Percentiles rank a stretch among this genome's conserved stretches.
Conservation (phyloP, 169 alveolate species). For the Besnoitia besnoiti region DNA sequence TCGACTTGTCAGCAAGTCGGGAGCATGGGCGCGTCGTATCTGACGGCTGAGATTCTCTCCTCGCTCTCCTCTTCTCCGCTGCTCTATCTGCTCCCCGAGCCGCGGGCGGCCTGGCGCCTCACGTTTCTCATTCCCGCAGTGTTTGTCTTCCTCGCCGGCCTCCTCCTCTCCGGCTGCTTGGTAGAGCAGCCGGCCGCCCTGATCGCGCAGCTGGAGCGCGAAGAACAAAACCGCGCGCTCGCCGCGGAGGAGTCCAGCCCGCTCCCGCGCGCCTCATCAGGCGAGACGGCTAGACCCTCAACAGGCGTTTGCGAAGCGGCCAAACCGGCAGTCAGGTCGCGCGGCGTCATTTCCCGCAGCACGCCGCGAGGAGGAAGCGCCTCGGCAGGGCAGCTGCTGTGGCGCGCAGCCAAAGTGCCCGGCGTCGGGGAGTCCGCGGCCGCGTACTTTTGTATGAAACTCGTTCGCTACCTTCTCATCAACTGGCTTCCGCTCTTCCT, state of each 20-base stretch:
- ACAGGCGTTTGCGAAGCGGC: no score
- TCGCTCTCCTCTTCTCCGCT: slow-evolving; percentile 36
- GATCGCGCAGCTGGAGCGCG: not conserved
- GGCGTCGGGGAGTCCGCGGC: slow-evolving; percentile 57
- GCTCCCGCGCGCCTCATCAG: not conserved
- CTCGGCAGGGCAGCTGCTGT: not conserved
- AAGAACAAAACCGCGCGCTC: not conserved
- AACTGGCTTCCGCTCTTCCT: slow-evolving; percentile 78
- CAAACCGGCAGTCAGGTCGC: no score
- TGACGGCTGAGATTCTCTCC: slow-evolving; percentile 56
- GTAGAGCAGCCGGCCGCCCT: not conserved
- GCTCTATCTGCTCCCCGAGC: not conserved
- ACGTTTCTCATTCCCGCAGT: slow-evolving; percentile 60
- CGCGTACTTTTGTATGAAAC: slow-evolving; percentile 74
- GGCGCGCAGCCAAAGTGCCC: not conserved
- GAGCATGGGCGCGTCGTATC: slow-evolving; percentile 64
- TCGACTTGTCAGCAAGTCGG: slow-evolving; percentile 77
- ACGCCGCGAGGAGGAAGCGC: no score
- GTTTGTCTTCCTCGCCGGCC: slow-evolving; percentile 61
- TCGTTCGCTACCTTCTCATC: slow-evolving; percentile 74
- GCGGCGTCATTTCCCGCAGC: no score
- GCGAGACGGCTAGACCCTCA: not conserved
- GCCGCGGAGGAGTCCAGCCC: not conserved
- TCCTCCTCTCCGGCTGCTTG: slow-evolving; percentile 46
- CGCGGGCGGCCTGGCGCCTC: slow-evolving; percentile 37